Evolutionary conservation across 208 protist genomes (phyloP).

Genomic region (Crithidia bombi): DNA sequence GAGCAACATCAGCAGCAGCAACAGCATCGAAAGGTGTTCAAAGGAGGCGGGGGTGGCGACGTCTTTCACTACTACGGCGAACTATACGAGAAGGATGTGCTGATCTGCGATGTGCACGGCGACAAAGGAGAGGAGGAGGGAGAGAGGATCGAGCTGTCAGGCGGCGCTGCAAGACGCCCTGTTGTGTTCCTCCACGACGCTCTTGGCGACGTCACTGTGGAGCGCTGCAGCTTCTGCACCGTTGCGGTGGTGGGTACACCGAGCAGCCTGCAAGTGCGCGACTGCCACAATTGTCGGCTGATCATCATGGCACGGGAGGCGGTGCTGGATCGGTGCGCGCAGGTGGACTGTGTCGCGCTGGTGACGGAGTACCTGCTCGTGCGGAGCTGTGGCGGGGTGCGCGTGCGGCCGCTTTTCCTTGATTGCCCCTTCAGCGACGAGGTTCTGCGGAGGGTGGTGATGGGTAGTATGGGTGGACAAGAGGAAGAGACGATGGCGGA

Average conservation of each 20-base stretch:
- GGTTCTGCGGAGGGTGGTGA: conserved; percentile 52
- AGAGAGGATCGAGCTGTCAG: background rate
- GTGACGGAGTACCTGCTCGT: conserved; percentile 63
- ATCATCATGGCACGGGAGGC: conserved; percentile 58
- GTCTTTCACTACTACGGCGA: conserved; percentile 55
- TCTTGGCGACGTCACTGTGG: conserved; percentile 65
- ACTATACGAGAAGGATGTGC: conserved; percentile 52
- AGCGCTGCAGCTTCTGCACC: conserved; percentile 75
- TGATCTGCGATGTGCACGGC: conserved; percentile 65
- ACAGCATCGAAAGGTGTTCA: background rate
- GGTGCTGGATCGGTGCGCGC: conserved; percentile 46
- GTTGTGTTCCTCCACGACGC: conserved; percentile 74
- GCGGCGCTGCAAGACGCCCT: conserved; percentile 28
- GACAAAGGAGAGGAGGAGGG: conserved; percentile 2
- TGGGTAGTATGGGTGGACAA: conserved; percentile 32
- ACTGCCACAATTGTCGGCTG: conserved; percentile 61
- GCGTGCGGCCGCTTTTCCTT: conserved; percentile 57
- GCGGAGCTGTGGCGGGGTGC: conserved; percentile 26
- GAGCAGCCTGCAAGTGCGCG: conserved; percentile 45
- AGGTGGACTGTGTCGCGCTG: conserved; percentile 47
- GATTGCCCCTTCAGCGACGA: conserved; percentile 61
- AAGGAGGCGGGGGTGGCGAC: background rate
- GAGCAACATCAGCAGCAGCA: background rate
- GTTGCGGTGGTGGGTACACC: conserved; percentile 65
- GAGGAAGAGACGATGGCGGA: conserved; percentile 32